phyloP scores from a whole-genome alignment of 73 alveolate species.

The Paramecium sexaurelia region DNA sequence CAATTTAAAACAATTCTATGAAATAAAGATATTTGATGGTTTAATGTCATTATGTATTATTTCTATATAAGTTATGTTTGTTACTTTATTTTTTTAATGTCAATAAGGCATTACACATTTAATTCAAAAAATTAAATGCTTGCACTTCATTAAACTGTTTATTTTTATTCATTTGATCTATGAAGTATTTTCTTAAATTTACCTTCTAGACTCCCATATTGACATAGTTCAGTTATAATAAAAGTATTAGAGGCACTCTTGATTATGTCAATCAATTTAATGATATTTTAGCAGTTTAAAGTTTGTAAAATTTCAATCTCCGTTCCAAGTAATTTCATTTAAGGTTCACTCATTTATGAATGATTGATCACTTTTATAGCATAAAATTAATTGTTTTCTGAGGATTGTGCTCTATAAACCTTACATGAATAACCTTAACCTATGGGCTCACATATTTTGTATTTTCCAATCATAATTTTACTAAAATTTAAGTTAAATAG shows the following conservation, averaged over 20 bases:
- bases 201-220: slow-evolving; percentile 19
- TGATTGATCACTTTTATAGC: background rate
- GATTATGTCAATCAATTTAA: background rate
- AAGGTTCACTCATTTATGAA: background rate
- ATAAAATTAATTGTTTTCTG: background rate
- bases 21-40: slow-evolving; percentile 62
- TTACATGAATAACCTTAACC: background rate
- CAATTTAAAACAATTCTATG: slow-evolving; percentile 11
- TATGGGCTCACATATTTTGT: background rate
- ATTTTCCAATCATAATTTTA: no score
- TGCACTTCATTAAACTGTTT: background rate
- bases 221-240: background rate
- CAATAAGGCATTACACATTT: slow-evolving; percentile 17
- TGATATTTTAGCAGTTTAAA: background rate
- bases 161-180: background rate
- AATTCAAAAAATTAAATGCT: background rate
- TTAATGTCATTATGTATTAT: slow-evolving; percentile 70
- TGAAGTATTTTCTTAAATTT: background rate
- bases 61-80: background rate
- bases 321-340: background rate
- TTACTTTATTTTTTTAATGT: background rate
- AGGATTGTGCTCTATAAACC: background rate
- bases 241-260: background rate
- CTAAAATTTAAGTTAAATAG: no score
- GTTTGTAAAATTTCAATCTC: background rate